Conservation (phyloP, 2,329 filamentous ascomycete genomes). For the Fusarium buharicum region DNA sequence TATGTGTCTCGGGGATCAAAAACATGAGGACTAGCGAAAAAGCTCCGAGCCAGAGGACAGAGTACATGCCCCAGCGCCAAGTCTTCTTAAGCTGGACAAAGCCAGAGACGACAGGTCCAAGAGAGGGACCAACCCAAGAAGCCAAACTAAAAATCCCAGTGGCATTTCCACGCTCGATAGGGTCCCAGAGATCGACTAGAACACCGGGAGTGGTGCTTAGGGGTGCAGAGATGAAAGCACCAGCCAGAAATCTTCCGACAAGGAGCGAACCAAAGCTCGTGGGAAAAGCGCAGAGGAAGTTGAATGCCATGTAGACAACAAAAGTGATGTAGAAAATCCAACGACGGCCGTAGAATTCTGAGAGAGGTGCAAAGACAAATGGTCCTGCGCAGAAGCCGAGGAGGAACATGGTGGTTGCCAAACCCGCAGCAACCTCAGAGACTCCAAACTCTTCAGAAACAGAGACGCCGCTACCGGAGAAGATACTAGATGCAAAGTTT, state of each 20-base stretch:
- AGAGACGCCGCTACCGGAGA: slow-evolving; percentile 49
- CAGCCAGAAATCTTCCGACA: slow-evolving; percentile 65
- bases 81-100: slow-evolving; percentile 66
- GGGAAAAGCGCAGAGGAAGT: slow-evolving; percentile 64
- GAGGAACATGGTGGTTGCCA: slow-evolving; percentile 65
- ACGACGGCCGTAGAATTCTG: slow-evolving; percentile 66
- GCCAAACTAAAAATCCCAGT: slow-evolving; percentile 65
- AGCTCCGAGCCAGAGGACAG: slow-evolving; percentile 57
- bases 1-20: slow-evolving; percentile 68
- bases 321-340: slow-evolving; percentile 65
- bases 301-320: slow-evolving; percentile 60
- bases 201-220: slow-evolving; percentile 62
- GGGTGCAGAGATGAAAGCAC: slow-evolving; percentile 64
- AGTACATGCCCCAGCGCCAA: slow-evolving; percentile 66
- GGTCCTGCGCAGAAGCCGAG: slow-evolving; percentile 68
- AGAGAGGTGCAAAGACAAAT: slow-evolving; percentile 66
- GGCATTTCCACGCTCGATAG: slow-evolving; percentile 62
- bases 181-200: slow-evolving; percentile 64
- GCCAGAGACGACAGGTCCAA: slow-evolving; percentile 65
- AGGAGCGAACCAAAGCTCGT: slow-evolving; percentile 64
- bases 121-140: slow-evolving; percentile 64
- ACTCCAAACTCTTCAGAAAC: slow-evolving; percentile 55
- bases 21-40: slow-evolving; percentile 59
- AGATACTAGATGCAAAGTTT: slow-evolving; percentile 58
- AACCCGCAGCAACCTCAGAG: slow-evolving; percentile 57